Evolutionary conservation across 805 yeast species (phyloP), one percentile per base, ranked within the genome.

Genomic region (Crinitomyces ghanaensis): DNA sequence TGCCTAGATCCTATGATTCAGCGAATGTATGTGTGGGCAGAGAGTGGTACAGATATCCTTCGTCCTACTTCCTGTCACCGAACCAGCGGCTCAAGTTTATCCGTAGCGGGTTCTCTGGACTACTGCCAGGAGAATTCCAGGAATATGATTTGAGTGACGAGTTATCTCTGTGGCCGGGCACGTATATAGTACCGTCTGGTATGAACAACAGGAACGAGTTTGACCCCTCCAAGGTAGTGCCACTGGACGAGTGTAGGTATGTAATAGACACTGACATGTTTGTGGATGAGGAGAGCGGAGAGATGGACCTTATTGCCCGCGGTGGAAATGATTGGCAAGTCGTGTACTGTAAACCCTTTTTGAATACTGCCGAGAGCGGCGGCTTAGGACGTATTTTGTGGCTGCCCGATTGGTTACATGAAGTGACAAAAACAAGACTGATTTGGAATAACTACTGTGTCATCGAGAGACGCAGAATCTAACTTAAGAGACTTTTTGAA

Each of bases 41-140:
- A 38, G 96, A 88, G 58, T 86, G 96, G 96, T 84, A 83, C 49
- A 80, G 88, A 50, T 86, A 63, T 56, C 95, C 97, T 6, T 74
- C 81, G 1, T 85, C 95, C 0, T 81, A 85, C 51, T 83, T 86
- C 50, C 59, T 88, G 16, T 76, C 81, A 3, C 66, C 70, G 4
- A 61, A 71, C 37, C 66, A 66, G 46, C 60, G 95, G 43, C 59
- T 84, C 16, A 62, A 63, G 45, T 88, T 83, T 53, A 72, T 81
- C 6, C 60, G 65, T 36, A 75, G 84, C 36, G 91, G 88, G 1
- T 88, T 86, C 56, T 72, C 77, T 51, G 96, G 96, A 0, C 60
- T 86, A 40, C 60, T 88, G 22, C 97, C 97, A 0, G 93, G 93
- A 2, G 91, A 83, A 46, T 88, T 86, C 49, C 48, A 52, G 3